phyloP scores from a whole-genome alignment of 2,329 filamentous ascomycete species.

The Colletotrichum navitas region DNA sequence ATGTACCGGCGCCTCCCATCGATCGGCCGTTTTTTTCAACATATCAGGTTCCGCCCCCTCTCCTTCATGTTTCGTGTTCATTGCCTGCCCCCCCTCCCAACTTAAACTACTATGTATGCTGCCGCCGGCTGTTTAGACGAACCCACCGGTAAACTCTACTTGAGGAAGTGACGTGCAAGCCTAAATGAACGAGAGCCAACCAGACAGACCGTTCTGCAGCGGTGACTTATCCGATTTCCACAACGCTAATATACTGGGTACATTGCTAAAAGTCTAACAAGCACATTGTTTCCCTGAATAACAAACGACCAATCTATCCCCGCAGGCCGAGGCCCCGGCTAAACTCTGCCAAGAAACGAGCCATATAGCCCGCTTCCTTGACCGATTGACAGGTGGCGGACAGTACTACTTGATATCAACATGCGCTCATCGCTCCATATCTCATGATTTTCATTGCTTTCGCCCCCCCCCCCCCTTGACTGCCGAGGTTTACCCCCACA shows the following conservation, averaged over 20 bases:
- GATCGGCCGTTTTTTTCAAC: constrained; percentile 20
- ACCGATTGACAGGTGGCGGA: constrained; percentile 14
- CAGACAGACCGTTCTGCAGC: not conserved
- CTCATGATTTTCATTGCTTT: constrained; percentile 7
- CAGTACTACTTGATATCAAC: constrained; percentile 28
- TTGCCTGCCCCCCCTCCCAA: constrained; percentile 1
- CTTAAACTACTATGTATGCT: not conserved
- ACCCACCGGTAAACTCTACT: constrained; percentile 33
- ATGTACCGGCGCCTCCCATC: constrained; percentile 23
- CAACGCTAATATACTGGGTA: not conserved
- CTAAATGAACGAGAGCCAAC: constrained; percentile 20
- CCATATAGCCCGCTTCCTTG: constrained; percentile 24
- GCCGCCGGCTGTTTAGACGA: constrained; percentile 17
- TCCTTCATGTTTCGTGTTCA: constrained; percentile 37
- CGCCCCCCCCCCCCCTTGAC: not conserved
- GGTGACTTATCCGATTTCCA: not conserved
- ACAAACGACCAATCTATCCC: constrained; percentile 2
- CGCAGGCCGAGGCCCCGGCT: not conserved
- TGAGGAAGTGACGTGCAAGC: constrained; percentile 27
- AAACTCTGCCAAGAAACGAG: constrained; percentile 25
- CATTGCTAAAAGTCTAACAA: not conserved
- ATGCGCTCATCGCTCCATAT: constrained; percentile 22
- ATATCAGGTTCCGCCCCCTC: not conserved
- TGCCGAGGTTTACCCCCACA: not conserved
- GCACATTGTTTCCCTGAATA: constrained; percentile 24